Evolutionary conservation across 257 asterid species (phyloP).

Genomic region (Nicotiana benthamiana): DNA sequence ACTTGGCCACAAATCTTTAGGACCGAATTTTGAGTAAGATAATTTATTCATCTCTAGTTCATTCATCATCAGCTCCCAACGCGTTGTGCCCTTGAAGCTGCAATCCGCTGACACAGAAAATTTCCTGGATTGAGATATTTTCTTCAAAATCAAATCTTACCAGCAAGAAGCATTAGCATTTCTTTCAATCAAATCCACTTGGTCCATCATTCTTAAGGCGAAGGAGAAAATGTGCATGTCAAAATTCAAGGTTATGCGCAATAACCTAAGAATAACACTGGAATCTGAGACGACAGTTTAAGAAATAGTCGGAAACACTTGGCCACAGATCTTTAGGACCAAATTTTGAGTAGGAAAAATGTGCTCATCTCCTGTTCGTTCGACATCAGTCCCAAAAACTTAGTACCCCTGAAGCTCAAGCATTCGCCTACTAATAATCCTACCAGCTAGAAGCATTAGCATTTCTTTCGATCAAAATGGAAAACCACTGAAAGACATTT

Average conservation of each 20-base stretch:
- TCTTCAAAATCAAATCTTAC: background rate
- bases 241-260: background rate
- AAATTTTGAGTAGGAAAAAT: constrained; percentile 31
- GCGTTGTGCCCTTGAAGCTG: constrained; percentile 71
- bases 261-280: background rate
- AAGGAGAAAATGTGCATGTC: background rate
- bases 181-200: background rate
- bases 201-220: background rate
- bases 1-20: constrained; percentile 62
- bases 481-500: too few species aligned
- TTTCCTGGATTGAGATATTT: background rate
- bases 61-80: constrained; percentile 48
- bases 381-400: constrained; percentile 55
- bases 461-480: background rate
- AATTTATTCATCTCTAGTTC: constrained; percentile 38
- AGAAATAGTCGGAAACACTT: constrained; percentile 63
- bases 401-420: constrained; percentile 61
- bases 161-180: background rate
- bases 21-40: constrained; percentile 55
- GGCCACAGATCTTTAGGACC: constrained; percentile 67
- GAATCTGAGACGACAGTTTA: constrained; percentile 25
- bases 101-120: constrained; percentile 36
- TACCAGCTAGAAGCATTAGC: background rate
- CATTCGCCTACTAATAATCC: constrained; percentile 24
- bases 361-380: constrained; percentile 35